phyloP scores from a whole-genome alignment of 2,329 filamentous ascomycete species.

The Dothideomycetes sp. region DNA sequence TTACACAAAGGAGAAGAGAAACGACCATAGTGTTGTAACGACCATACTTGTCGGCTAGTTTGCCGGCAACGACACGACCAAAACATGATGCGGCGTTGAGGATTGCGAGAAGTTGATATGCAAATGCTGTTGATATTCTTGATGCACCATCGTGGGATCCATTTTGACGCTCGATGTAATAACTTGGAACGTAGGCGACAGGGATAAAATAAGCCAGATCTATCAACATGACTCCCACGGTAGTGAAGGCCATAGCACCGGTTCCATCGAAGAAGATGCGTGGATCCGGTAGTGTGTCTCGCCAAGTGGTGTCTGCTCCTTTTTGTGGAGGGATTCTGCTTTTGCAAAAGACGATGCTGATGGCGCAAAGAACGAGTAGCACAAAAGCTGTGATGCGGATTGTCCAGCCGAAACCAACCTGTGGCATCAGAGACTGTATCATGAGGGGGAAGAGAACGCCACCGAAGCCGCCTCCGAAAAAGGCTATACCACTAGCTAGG shows the following conservation, averaged over 20 bases:
- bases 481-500: slow-evolving; percentile 71
- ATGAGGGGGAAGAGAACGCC: slow-evolving; percentile 41
- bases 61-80: slow-evolving; percentile 69
- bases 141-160: background rate
- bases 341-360: slow-evolving; percentile 34
- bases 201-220: slow-evolving; percentile 53
- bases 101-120: slow-evolving; percentile 71
- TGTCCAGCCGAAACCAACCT: slow-evolving; percentile 39
- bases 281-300: slow-evolving; percentile 31
- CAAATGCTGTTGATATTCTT: slow-evolving; percentile 51
- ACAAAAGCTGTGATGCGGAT: slow-evolving; percentile 39
- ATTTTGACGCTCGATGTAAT: background rate
- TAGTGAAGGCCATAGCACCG: slow-evolving; percentile 33
- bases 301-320: slow-evolving; percentile 27
- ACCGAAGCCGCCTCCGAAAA: slow-evolving; percentile 52
- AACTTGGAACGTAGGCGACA: slow-evolving; percentile 57
- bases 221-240: slow-evolving; percentile 38
- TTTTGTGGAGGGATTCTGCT: slow-evolving; percentile 36
- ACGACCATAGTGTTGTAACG: slow-evolving; percentile 76
- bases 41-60: slow-evolving; percentile 68
- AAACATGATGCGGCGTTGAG: slow-evolving; percentile 74
- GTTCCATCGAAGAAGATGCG: slow-evolving; percentile 31
- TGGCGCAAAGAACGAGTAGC: slow-evolving; percentile 33
- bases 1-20: slow-evolving; percentile 55
- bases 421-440: slow-evolving; percentile 35